Evolutionary conservation across 108 stramenopile genomes (phyloP).

Genomic region (Cyclotella choctawhatcheeana): DNA sequence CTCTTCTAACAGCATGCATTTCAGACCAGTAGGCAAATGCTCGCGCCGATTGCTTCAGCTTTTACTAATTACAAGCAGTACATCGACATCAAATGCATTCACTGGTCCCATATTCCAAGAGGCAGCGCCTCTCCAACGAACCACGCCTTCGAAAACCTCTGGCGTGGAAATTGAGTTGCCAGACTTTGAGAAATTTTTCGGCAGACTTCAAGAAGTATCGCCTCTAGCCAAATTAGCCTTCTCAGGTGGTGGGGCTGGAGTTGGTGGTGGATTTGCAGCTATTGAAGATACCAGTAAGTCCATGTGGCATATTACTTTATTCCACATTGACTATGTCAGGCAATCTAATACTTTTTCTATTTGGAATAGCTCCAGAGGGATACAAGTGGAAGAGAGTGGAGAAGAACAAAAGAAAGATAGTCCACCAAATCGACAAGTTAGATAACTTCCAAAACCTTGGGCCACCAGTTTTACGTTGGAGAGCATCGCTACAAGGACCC

Average conservation of each 20-base stretch:
- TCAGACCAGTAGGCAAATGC: not conserved
- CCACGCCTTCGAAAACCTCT: slow-evolving; percentile 56
- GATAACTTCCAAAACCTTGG: slow-evolving; percentile 71
- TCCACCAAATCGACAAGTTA: slow-evolving; percentile 65
- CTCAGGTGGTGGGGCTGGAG: slow-evolving; percentile 41
- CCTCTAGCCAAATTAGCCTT: slow-evolving; percentile 60
- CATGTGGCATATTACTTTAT: not conserved
- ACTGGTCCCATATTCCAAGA: slow-evolving; percentile 70
- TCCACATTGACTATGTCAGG: not conserved
- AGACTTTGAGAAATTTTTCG: slow-evolving; percentile 73
- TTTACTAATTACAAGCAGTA: slow-evolving; percentile 19
- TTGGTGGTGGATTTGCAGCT: slow-evolving; percentile 44
- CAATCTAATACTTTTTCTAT: not conserved
- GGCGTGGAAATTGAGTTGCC: slow-evolving; percentile 76
- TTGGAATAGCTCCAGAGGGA: slow-evolving; percentile 30
- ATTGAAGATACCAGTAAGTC: slow-evolving; percentile 47
- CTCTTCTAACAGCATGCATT: not conserved
- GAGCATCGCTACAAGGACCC: slow-evolving; percentile 64
- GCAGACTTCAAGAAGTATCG: slow-evolving; percentile 62
- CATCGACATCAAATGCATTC: slow-evolving; percentile 45
- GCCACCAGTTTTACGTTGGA: slow-evolving; percentile 64
- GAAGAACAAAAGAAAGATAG: slow-evolving; percentile 41
- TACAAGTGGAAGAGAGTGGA: slow-evolving; percentile 69
- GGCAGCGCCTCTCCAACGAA: slow-evolving; percentile 53
- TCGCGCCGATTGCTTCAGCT: slow-evolving; percentile 5